Percentiles rank a stretch among this genome's conserved stretches.
Evolutionary conservation across 2,329 filamentous ascomycete species (phyloP).

Genomic region (Aspergillus ochraceus): DNA sequence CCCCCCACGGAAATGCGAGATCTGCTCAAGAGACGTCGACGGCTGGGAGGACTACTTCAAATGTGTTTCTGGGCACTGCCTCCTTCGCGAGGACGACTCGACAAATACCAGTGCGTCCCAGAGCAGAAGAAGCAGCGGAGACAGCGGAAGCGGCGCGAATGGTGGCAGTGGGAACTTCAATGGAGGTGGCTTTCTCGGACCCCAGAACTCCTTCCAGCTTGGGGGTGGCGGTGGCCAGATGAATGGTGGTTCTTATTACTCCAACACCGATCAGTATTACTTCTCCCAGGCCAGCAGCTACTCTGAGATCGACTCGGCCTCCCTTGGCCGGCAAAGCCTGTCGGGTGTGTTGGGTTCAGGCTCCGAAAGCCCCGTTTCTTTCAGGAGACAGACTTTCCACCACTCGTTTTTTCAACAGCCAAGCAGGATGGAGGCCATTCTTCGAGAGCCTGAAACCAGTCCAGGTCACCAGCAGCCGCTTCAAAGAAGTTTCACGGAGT

Average conservation of each 20-base stretch:
- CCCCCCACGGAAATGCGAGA: slow-evolving; percentile 2
- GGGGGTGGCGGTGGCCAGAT: not conserved
- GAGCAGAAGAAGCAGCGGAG: slow-evolving; percentile 12
- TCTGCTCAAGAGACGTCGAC: slow-evolving; percentile 5
- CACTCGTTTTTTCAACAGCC: not conserved
- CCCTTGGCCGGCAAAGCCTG: not conserved
- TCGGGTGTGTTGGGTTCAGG: not conserved
- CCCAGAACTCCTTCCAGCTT: not conserved
- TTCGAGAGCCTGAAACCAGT: not conserved
- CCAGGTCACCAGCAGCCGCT: not conserved
- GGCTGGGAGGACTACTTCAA: slow-evolving; percentile 15
- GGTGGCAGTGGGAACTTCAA: not conserved
- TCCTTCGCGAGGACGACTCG: slow-evolving; percentile 1
- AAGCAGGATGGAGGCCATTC: not conserved
- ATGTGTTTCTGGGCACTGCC: slow-evolving; percentile 16
- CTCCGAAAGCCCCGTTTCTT: not conserved
- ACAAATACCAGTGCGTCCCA: slow-evolving; percentile 3
- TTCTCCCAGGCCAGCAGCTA: not conserved
- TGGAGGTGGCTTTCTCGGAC: not conserved
- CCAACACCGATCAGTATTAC: not conserved
- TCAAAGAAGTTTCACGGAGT: not conserved
- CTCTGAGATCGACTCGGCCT: not conserved
- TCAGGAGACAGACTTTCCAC: not conserved
- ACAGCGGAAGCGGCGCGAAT: slow-evolving; percentile 6
- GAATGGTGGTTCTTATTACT: not conserved